These are phyloP conservation scores for Capsicum baccatum DNA, from an alignment of 257 asterid species.

Conservation along the genomic window DNA sequence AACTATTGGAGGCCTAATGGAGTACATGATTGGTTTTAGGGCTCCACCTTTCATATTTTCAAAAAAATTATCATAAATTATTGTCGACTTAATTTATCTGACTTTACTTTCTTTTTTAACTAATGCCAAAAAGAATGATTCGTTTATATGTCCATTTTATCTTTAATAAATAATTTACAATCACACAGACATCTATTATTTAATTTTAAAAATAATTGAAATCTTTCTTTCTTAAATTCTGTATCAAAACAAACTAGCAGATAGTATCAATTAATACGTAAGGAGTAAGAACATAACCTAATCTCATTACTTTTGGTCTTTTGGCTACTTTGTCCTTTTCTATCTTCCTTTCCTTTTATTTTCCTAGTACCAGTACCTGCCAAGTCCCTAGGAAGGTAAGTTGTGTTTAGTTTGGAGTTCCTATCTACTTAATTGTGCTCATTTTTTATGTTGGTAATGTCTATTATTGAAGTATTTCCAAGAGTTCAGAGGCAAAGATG, in stretches of 20 bases:
- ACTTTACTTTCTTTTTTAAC: too few species aligned
- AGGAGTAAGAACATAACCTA: neutral
- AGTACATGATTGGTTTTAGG: conserved; percentile 38
- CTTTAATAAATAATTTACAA: too few species aligned
- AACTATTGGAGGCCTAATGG: conserved; percentile 30
- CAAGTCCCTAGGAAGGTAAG: neutral
- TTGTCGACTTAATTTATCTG: too few species aligned
- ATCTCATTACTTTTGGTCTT: neutral
- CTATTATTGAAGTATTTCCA: neutral
- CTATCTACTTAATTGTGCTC: neutral
- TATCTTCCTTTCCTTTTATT: neutral
- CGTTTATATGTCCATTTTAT: too few species aligned
- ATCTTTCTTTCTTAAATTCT: too few species aligned
- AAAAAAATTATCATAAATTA: neutral
- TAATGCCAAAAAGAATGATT: too few species aligned
- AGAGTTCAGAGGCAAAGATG: neutral
- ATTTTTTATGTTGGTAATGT: neutral
- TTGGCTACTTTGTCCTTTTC: conserved; percentile 19
- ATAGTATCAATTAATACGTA: too few species aligned
- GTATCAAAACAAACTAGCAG: too few species aligned
- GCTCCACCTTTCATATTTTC: conserved; percentile 1
- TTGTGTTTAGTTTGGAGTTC: conserved; percentile 6
- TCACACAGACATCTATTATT: too few species aligned
- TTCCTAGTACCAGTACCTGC: neutral
- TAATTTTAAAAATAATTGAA: too few species aligned